Percentiles rank a stretch among this genome's conserved stretches.
phyloP scores from a whole-genome alignment of 106 monocot genomes.

The Narthecium ossifragum region DNA sequence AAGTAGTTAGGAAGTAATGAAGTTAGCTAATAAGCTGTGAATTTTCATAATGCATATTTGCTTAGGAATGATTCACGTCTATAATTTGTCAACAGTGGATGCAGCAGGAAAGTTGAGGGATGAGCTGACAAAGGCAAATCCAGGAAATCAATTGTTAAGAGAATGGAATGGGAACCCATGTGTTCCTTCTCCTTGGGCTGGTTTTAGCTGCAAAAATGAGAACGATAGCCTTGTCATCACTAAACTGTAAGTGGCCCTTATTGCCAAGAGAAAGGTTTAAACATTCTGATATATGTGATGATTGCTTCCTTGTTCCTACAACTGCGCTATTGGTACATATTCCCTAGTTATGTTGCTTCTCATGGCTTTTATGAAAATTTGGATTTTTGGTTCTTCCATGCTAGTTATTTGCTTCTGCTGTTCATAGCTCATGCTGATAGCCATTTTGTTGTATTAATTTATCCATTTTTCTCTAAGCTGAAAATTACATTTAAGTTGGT shows the following conservation, averaged over 20 bases:
- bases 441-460: no score
- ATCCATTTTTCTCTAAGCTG: neutral
- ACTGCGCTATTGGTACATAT: no score
- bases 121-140: conserved; percentile 20
- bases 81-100: conserved; percentile 24
- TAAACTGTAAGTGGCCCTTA: conserved; percentile 26
- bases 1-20: neutral
- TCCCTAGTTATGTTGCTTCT: neutral
- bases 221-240: conserved; percentile 20
- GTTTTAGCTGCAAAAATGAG: conserved; percentile 22
- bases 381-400: neutral
- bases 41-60: neutral
- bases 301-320: neutral
- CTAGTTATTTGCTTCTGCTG: neutral
- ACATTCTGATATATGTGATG: conserved; percentile 2
- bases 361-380: neutral
- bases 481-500: neutral
- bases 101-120: conserved; percentile 20
- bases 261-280: neutral
- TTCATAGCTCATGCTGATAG: no score
- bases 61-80: no score
- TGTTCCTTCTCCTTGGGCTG: conserved; percentile 24
- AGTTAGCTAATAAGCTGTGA: neutral
- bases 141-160: conserved; percentile 14
- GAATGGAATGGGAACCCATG: conserved; percentile 43